Conservation (phyloP, 345 rosid species). For the Euphorbia peplus region DNA sequence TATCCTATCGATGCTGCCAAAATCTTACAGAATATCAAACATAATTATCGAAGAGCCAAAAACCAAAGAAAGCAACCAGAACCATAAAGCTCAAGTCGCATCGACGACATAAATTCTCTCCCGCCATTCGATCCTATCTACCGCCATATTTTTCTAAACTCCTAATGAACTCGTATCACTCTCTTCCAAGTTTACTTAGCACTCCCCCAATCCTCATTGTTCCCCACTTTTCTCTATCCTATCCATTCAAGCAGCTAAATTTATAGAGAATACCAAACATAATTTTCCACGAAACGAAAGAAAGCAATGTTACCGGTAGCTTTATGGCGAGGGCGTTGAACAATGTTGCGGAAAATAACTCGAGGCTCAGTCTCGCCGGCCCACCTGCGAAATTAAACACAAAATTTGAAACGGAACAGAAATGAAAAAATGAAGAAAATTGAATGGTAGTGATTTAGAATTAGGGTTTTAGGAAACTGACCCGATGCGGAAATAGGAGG, state of each 20-base stretch:
- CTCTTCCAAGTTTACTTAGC: too few species aligned
- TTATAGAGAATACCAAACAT: neutral
- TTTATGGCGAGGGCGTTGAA: slow-evolving; percentile 97
- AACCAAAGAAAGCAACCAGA: too few species aligned
- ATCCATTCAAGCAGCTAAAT: neutral
- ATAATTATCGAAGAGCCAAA: too few species aligned
- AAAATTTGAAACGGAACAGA: neutral
- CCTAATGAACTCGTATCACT: too few species aligned
- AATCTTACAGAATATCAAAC: too few species aligned
- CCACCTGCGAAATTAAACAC: slow-evolving; percentile 52
- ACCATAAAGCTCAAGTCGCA: too few species aligned
- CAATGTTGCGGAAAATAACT: slow-evolving; percentile 88
- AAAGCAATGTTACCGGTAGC: slow-evolving; percentile 48
- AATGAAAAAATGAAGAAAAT: neutral
- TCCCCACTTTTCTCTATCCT: too few species aligned
- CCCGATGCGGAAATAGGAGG: slow-evolving; percentile 96
- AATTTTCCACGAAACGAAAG: neutral
- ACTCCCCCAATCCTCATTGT: too few species aligned
- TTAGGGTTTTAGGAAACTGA: slow-evolving; percentile 37
- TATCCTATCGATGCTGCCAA: too few species aligned
- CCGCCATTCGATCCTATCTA: too few species aligned
- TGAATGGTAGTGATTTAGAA: neutral
- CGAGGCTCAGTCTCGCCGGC: slow-evolving; percentile 97
- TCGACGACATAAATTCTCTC: too few species aligned
- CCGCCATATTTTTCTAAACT: too few species aligned